Evolutionary conservation across 805 yeast species (phyloP), one percentile per base, ranked within the genome.

Genomic region (Pichia occidentalis): DNA sequence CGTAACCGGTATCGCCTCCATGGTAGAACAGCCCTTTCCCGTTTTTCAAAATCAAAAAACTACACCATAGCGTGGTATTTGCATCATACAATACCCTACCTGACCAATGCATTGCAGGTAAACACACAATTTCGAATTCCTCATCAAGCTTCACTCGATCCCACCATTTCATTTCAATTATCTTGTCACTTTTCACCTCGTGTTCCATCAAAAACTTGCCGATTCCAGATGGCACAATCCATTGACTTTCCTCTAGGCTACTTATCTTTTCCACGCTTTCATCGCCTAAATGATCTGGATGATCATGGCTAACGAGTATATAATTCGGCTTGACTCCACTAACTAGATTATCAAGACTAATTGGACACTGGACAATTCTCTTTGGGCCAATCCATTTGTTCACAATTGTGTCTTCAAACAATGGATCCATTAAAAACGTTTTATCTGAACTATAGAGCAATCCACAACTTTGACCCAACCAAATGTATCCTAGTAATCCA

Each of bases 21-120:
- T 90, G 97, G 65, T 78, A 90, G 30, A 88, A 63, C 1, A 87
- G 53, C 0, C 95, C 84, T 47, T 74, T 67, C 0, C 77, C 80
- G 46, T 84, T 73, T 41, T 76, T 72, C 36, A 77, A 64, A 8
- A 90, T 56, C 47, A 90, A 52, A 52, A 80, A 90, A 0, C 96
- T 85, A 50, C 95, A 85, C 97, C 97, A 90, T 36, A 90, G 63
- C 0, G 94, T 73, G 18, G 65, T 63, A 58, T 90, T 90, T 2
- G 94, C 73, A 56, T 90, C 97, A 14, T 77, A 53, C n/a, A 88
- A 59, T 24, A 73, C 71, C 25, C 96, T 63, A 0, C 97, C 97
- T 1, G 95, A 83, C 97, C 97, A 90, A 60, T 90, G 97, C 94
- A 82, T 81, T 0, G 97, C 86, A 0, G 97, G 97, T 0, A 92